Evolutionary conservation across 352 stramenopile genomes (phyloP).

Genomic region (Saprolegnia diclina): DNA sequence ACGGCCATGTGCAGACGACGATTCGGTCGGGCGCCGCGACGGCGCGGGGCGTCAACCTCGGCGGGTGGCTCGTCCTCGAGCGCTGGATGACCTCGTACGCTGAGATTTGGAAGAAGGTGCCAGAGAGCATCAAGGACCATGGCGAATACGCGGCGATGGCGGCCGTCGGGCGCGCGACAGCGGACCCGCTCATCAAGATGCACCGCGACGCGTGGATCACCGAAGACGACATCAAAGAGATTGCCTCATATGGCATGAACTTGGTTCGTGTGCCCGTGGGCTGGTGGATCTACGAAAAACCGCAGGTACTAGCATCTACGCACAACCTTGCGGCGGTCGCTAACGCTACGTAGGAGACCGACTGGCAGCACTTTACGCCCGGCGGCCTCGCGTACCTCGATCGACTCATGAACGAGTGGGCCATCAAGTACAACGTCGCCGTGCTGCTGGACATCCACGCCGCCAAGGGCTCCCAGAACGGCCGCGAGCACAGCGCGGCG

Average conservation of each 20-base stretch:
- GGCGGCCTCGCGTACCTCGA: conserved; percentile 58
- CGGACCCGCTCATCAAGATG: conserved; percentile 54
- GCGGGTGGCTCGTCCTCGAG: conserved; percentile 80
- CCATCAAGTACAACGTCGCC: conserved; percentile 48
- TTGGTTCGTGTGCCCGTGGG: conserved; percentile 74
- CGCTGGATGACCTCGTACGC: conserved; percentile 76
- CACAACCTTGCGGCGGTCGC: neutral
- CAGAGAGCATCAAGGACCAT: conserved; percentile 40
- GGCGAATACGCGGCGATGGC: conserved; percentile 55
- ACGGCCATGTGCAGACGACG: conserved; percentile 30
- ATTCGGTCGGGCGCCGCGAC: conserved; percentile 31
- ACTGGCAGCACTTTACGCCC: conserved; percentile 34
- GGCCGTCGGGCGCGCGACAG: conserved; percentile 41
- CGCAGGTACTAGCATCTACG: conserved; percentile 32
- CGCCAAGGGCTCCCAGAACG: conserved; percentile 72
- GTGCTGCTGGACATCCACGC: conserved; percentile 79
- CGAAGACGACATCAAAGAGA: conserved; percentile 57
- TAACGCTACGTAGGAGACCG: neutral
- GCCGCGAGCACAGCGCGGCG: conserved; percentile 63
- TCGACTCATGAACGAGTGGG: conserved; percentile 74
- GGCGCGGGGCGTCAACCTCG: conserved; percentile 66
- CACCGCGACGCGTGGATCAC: conserved; percentile 79
- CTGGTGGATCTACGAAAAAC: conserved; percentile 65
- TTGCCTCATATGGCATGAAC: conserved; percentile 58
- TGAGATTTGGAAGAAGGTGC: conserved; percentile 64